These are phyloP conservation scores for Orbilia brochopaga DNA, from an alignment of 2,329 filamentous ascomycete genomes.

Conservation along the genomic window DNA sequence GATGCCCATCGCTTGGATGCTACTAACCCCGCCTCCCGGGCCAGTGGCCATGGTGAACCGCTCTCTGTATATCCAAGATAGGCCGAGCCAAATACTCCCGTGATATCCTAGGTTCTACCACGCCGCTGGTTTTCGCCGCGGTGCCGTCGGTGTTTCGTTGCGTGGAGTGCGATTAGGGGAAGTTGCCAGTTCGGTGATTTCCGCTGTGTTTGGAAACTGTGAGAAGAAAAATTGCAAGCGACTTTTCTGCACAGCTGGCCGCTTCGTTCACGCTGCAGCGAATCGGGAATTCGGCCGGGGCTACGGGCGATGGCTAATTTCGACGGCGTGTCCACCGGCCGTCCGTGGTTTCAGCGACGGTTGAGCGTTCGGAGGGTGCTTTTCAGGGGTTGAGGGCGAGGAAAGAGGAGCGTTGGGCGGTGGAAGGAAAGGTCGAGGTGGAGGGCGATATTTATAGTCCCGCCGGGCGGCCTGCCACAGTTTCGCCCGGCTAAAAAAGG, in stretches of 20 bases:
- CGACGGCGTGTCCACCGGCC: neutral
- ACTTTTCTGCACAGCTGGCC: constrained; percentile 11
- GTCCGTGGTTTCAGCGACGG: neutral
- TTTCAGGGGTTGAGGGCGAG: constrained; percentile 17
- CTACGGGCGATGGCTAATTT: constrained; percentile 3
- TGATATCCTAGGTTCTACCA: neutral
- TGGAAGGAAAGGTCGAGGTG: constrained; percentile 29
- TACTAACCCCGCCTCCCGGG: constrained; percentile 50
- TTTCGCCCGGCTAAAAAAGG: constrained; percentile 27
- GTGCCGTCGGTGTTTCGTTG: constrained; percentile 22
- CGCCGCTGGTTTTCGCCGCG: constrained; percentile 8
- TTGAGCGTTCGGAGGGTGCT: constrained; percentile 13
- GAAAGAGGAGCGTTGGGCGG: constrained; percentile 32
- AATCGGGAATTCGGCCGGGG: constrained; percentile 6
- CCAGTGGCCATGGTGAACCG: constrained; percentile 49
- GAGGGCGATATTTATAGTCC: constrained; percentile 50
- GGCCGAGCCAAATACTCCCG: constrained; percentile 16
- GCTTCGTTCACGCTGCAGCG: constrained; percentile 7
- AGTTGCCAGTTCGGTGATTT: constrained; percentile 30
- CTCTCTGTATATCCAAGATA: constrained; percentile 40
- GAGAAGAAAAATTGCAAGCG: constrained; percentile 9
- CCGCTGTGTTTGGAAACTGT: constrained; percentile 9
- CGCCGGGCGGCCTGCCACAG: constrained; percentile 10
- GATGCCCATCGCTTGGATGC: constrained; percentile 7
- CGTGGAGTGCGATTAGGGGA: constrained; percentile 40